Evolutionary conservation across 2,329 filamentous ascomycete genomes (phyloP).

Genomic region (Elsinoe batatas): DNA sequence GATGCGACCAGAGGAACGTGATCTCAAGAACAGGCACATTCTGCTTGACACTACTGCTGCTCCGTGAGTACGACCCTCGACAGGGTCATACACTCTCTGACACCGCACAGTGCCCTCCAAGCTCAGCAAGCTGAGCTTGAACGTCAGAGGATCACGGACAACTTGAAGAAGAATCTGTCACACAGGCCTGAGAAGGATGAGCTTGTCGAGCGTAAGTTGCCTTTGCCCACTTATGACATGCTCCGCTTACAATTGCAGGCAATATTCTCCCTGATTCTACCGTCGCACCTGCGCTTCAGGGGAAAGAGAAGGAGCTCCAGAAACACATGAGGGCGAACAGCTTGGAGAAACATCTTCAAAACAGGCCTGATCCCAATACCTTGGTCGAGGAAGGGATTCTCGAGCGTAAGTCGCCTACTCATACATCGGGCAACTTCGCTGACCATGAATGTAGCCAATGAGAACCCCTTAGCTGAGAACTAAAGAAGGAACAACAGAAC

Average conservation of each 20-base stretch:
- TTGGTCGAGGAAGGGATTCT: constrained; percentile 73
- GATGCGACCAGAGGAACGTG: constrained; percentile 43
- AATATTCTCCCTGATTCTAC: constrained; percentile 77
- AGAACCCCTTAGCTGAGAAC: constrained; percentile 10
- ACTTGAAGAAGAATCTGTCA: constrained; percentile 54
- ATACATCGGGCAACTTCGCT: neutral
- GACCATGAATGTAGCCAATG: neutral
- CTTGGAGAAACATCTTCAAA: constrained; percentile 76
- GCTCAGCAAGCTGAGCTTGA: constrained; percentile 53
- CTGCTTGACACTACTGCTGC: constrained; percentile 57
- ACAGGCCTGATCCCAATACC: constrained; percentile 64
- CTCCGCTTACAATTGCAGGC: constrained; percentile 38
- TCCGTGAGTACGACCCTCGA: constrained; percentile 40
- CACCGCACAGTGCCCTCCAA: constrained; percentile 43
- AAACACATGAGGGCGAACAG: constrained; percentile 80
- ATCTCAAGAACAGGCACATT: constrained; percentile 60
- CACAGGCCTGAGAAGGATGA: constrained; percentile 60
- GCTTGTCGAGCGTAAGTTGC: constrained; percentile 62
- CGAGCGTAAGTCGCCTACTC: constrained; percentile 28
- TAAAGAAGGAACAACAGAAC: neutral
- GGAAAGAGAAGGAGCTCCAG: constrained; percentile 73
- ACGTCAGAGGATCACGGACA: constrained; percentile 53
- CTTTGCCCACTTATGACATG: neutral
- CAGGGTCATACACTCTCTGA: neutral
- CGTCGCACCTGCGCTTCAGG: constrained; percentile 69